These are phyloP conservation scores for Lasiodiplodia sp. DNA, from an alignment of 2,329 filamentous ascomycete species.

Conservation along the genomic window DNA sequence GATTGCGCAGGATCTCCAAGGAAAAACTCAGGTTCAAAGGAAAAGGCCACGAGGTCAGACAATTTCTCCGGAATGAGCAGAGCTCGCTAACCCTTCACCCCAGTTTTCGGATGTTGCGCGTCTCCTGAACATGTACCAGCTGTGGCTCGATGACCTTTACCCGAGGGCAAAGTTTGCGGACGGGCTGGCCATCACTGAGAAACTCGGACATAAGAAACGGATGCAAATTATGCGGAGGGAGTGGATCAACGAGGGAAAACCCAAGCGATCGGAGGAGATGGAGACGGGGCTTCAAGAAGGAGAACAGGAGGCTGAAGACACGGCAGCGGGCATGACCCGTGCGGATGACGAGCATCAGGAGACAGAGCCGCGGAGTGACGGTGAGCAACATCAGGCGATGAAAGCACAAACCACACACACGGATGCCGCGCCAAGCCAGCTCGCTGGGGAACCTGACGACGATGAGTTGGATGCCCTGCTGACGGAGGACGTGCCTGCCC, in stretches of 20 bases:
- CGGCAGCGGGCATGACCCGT: conserved; percentile 28
- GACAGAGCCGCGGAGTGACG: conserved; percentile 19
- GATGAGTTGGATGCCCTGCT: conserved; percentile 64
- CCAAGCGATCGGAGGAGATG: conserved; percentile 43
- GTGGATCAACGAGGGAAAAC: conserved; percentile 82
- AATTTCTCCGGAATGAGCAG: conserved; percentile 22
- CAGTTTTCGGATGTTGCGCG: conserved; percentile 84
- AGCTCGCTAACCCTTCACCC: conserved; percentile 23
- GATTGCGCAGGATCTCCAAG: conserved; percentile 74
- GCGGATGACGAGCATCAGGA: conserved; percentile 22
- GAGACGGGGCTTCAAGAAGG: conserved; percentile 4
- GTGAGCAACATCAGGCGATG: conserved; percentile 33
- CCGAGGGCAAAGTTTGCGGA: conserved; percentile 94
- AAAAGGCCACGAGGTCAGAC: conserved; percentile 84
- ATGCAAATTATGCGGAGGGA: conserved; percentile 77
- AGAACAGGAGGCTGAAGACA: conserved; percentile 32
- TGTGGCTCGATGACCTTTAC: conserved; percentile 96
- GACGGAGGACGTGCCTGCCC: conserved; percentile 50
- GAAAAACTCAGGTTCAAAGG: conserved; percentile 81
- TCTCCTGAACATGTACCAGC: conserved; percentile 87
- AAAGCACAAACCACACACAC: conserved; percentile 23
- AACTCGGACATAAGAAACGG: conserved; percentile 83
- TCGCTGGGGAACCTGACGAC: conserved; percentile 51
- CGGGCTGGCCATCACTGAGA: conserved; percentile 88
- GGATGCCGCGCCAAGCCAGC: conserved; percentile 16